Conservation (phyloP, 176 grass and related monocot genomes). For the Ananas comosus region DNA sequence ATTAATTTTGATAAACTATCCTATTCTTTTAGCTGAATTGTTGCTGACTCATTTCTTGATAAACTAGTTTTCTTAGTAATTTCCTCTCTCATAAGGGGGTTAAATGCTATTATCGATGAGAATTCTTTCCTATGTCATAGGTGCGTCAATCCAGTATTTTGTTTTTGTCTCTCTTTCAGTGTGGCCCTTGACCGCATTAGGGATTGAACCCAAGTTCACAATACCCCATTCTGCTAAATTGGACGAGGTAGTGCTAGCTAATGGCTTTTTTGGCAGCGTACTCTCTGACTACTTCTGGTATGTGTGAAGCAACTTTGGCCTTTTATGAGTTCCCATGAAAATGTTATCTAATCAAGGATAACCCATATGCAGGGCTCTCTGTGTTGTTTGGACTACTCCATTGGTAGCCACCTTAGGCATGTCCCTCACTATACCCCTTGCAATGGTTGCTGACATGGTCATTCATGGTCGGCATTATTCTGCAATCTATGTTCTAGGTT, state of each 20-base stretch:
- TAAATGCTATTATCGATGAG: background rate
- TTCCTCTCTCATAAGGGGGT: no score
- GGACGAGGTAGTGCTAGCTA: constrained; percentile 92
- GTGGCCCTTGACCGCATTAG: constrained; percentile 85
- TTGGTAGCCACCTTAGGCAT: constrained; percentile 95
- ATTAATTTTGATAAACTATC: no score
- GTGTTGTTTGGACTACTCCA: constrained; percentile 93
- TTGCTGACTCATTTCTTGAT: no score
- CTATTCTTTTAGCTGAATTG: no score
- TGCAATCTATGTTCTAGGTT: constrained; percentile 83
- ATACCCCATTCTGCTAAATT: constrained; percentile 92
- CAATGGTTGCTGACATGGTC: constrained; percentile 95
- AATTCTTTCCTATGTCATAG: background rate
- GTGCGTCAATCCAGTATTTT: background rate
- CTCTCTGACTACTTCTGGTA: constrained; percentile 97
- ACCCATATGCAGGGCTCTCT: constrained; percentile 56
- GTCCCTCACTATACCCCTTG: constrained; percentile 94
- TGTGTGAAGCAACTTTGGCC: background rate
- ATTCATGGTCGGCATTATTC: constrained; percentile 95
- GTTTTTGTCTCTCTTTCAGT: constrained; percentile 38
- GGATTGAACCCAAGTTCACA: constrained; percentile 91
- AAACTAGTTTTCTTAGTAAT: no score
- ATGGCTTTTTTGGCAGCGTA: constrained; percentile 86
- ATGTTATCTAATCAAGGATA: background rate
- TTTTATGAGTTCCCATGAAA: background rate